A percentile compares a stretch with the other conserved stretches of the same genome.
Conservation (phyloP, 2,329 filamentous ascomycete species). For the Aureobasidium vineae region DNA sequence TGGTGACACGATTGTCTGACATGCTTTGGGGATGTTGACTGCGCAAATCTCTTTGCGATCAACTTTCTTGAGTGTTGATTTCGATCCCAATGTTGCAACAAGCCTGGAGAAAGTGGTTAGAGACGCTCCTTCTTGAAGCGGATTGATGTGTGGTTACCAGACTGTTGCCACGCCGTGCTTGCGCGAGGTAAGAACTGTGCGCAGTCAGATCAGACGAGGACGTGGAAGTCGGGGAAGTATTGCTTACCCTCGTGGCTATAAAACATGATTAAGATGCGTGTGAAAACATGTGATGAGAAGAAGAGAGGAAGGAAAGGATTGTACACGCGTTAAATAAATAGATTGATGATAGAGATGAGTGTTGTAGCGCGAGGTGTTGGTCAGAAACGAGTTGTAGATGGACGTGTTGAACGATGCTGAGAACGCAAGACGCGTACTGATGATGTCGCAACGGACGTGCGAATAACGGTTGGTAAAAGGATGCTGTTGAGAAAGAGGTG, state of each 20-base stretch:
- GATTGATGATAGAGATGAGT: neutral
- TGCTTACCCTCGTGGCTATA: conserved; percentile 88
- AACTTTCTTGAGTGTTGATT: conserved; percentile 68
- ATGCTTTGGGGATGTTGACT: conserved; percentile 83
- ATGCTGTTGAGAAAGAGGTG: neutral
- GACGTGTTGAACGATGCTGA: neutral
- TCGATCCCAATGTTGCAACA: conserved; percentile 80
- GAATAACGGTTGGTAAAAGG: neutral
- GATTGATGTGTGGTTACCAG: conserved; percentile 62
- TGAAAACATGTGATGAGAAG: neutral
- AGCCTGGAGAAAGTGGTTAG: conserved; percentile 60
- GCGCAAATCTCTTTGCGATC: conserved; percentile 83
- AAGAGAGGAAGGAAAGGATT: neutral
- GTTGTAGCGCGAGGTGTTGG: neutral
- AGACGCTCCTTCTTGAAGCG: neutral
- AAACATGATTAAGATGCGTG: conserved; percentile 63
- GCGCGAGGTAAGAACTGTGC: conserved; percentile 70
- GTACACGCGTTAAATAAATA: neutral
- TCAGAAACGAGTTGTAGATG: neutral
- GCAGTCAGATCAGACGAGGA: conserved; percentile 5
- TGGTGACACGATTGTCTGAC: conserved; percentile 80
- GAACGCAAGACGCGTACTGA: neutral
- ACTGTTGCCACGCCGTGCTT: conserved; percentile 93
- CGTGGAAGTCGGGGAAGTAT: neutral
- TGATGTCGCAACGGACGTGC: neutral